Evolutionary conservation across 495 filamentous ascomycete genomes (phyloP).

Genomic region (Talaromyces nanjingensis): DNA sequence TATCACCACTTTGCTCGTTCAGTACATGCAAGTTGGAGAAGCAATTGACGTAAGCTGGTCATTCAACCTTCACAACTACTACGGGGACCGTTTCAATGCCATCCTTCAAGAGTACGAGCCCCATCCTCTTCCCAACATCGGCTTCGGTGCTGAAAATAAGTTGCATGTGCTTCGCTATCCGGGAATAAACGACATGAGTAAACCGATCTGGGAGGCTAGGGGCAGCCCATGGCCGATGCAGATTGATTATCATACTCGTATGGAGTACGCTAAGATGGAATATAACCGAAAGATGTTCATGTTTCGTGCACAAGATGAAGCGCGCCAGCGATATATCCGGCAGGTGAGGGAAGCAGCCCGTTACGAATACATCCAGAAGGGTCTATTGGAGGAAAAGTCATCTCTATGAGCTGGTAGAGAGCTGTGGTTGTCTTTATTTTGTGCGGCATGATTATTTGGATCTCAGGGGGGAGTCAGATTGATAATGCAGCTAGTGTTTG

Average conservation of each 20-base stretch:
- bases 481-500: background rate
- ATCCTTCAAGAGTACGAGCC: constrained; percentile 3
- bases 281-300: background rate
- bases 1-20: background rate
- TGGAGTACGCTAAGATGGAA: background rate
- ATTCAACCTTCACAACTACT: background rate
- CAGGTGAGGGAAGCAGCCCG: background rate
- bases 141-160: background rate
- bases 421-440: background rate
- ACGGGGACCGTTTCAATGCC: background rate
- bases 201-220: background rate
- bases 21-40: background rate
- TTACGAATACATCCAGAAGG: background rate
- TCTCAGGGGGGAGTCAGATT: background rate
- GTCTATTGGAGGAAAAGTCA: background rate
- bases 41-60: background rate
- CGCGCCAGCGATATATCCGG: background rate
- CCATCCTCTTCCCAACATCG: background rate
- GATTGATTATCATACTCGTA: background rate
- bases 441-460: background rate
- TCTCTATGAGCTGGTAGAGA: background rate
- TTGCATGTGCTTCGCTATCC: background rate
- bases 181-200: background rate
- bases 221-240: background rate
- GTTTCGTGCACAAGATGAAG: background rate